A percentile compares a stretch with the other conserved stretches of the same genome.
Conservation (phyloP, 108 stramenopile species). For the Pseudonitzschia multistriata region DNA sequence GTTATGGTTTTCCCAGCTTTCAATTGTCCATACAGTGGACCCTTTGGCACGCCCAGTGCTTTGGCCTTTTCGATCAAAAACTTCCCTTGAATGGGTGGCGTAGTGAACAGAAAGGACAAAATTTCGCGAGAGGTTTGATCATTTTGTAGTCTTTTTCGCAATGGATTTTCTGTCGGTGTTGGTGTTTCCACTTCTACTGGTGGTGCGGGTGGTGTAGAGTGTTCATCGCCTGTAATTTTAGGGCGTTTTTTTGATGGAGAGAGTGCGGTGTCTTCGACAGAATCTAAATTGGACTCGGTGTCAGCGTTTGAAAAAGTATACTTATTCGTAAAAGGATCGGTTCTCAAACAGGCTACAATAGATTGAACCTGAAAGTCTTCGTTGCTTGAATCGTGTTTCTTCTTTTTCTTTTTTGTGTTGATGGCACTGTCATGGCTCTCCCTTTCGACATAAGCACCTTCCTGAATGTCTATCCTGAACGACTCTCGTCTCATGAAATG, state of each 20-base stretch:
- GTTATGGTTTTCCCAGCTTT: slow-evolving; percentile 82
- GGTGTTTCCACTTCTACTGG: not conserved
- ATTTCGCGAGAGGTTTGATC: slow-evolving; percentile 20
- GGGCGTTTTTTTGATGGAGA: slow-evolving; percentile 7
- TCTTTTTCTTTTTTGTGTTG: slow-evolving; percentile 40
- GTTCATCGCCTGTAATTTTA: not conserved
- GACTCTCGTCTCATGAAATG: slow-evolving; percentile 81
- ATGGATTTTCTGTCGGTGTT: not conserved
- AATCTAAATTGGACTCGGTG: not conserved
- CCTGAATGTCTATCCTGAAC: slow-evolving; percentile 63
- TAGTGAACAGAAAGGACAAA: slow-evolving; percentile 64
- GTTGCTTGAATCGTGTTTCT: slow-evolving; percentile 14
- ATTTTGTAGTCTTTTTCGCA: not conserved
- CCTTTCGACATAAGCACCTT: slow-evolving; percentile 41
- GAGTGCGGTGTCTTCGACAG: not conserved
- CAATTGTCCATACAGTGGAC: slow-evolving; percentile 80
- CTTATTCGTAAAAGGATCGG: not conserved
- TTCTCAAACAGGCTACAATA: slow-evolving; percentile 10
- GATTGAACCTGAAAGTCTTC: slow-evolving; percentile 31
- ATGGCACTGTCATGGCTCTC: slow-evolving; percentile 15
- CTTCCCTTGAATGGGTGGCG: slow-evolving; percentile 71
- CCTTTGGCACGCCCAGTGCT: slow-evolving; percentile 71
- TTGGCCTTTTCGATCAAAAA: slow-evolving; percentile 71
- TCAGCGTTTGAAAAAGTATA: not conserved
- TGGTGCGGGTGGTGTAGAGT: not conserved